Base-by-base conservation (phyloP, 2,329 filamentous ascomycete genomes). In the Fusarium humuli region DNA sequence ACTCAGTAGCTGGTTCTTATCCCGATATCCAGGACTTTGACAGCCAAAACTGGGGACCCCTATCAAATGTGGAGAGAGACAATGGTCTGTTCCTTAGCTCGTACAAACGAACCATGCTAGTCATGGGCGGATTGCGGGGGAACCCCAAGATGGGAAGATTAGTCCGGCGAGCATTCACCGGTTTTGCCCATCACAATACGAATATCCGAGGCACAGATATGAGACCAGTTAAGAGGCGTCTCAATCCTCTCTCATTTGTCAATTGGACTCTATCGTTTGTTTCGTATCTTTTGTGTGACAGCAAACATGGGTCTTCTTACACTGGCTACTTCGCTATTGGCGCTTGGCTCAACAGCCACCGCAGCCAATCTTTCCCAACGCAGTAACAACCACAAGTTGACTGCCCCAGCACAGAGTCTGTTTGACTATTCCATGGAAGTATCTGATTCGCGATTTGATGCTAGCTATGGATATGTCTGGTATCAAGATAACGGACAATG, bases 401-500 rank as follows among this genome's bases (percentile, higher is more conserved):
- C 61, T 14, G 5, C 42, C 10, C 10, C 18, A 12, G 61, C 61
- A 1, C 61, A 64, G 9, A 57, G 48, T 2, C 16, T 64, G 16
- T 64, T 64, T 2, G 58, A 64, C 22, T 82, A 79, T 47, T 79
- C 80, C 2, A 82, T 83, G 80, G 61, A 71, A 13, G 76, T 83
- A 6, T 73, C 76, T 23, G 81, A 83, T 56, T 73, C 74, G 3
- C 73, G 82, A 44, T 84, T 77, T 55, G 82, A 84, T 63, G 70
- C 77, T 10, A 79, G 76, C 3, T 84, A 84, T 67, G 80, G 82
- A 23, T 80, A 79, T 47, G 78, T 84, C 25, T 79, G 73, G 65
- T 84, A 83, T 53, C 75, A 76, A 13, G 79, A 83, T 48, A 81
- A 80, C 5, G 82, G 83, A 0, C 79, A 79, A 22, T 83, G 81